Evolutionary conservation across 176 grass and related monocot species (phyloP).

Genomic region (Oryza meridionalis): DNA sequence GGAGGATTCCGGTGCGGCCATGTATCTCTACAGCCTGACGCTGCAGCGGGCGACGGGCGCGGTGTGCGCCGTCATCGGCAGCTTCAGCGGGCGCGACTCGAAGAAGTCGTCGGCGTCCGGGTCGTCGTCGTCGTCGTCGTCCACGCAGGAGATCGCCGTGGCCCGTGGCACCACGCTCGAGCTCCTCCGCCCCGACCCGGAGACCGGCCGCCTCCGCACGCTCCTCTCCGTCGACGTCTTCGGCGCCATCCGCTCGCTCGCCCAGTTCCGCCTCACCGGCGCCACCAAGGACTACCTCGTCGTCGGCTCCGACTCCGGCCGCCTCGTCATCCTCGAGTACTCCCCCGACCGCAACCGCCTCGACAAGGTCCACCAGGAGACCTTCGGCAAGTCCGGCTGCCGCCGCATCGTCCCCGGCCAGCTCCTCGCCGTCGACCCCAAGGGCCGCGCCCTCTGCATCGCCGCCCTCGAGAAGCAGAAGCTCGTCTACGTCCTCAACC

Average conservation of each 20-base stretch:
- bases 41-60: constrained; percentile 79
- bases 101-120: constrained; percentile 50
- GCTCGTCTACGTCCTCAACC: constrained; percentile 93
- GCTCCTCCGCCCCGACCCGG: constrained; percentile 78
- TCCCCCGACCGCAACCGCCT: constrained; percentile 79
- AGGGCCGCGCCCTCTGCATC: constrained; percentile 89
- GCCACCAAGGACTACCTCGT: constrained; percentile 90
- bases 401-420: constrained; percentile 92
- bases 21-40: constrained; percentile 93
- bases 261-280: constrained; percentile 95
- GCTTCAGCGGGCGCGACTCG: constrained; percentile 81
- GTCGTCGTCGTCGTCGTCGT: neutral
- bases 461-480: constrained; percentile 98
- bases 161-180: constrained; percentile 74
- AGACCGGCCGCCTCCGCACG: constrained; percentile 73
- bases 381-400: constrained; percentile 95
- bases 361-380: constrained; percentile 98
- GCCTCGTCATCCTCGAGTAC: constrained; percentile 96
- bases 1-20: constrained; percentile 1
- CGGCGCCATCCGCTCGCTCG: constrained; percentile 91
- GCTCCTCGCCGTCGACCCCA: constrained; percentile 89
- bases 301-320: constrained; percentile 89
- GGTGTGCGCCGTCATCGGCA: constrained; percentile 81
- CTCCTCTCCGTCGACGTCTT: constrained; percentile 95
- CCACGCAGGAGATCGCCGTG: constrained; percentile 86